Evolutionary conservation across 1,139 yeast species (phyloP).

Genomic region (Arxiozyma slooffiae): DNA sequence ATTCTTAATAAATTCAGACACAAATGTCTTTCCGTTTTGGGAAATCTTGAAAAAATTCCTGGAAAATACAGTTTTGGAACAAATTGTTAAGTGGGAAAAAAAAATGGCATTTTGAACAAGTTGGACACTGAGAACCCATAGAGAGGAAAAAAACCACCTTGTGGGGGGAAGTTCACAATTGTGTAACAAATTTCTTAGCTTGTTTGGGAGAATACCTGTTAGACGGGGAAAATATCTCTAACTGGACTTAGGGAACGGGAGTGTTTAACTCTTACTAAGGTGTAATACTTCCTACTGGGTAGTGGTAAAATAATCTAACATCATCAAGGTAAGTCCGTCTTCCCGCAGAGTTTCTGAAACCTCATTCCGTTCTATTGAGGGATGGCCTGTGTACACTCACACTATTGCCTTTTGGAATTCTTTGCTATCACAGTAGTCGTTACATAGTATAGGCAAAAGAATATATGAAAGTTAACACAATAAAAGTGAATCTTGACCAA

Average conservation of each 20-base stretch:
- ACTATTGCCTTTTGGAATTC: neutral
- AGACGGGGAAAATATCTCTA: too few relatives aligned
- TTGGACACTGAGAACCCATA: neutral
- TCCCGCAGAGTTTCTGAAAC: neutral
- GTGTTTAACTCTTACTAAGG: too few relatives aligned
- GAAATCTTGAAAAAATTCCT: neutral
- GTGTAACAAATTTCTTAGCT: too few relatives aligned
- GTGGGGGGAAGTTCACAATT: too few relatives aligned
- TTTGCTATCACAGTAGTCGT: neutral
- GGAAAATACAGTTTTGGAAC: neutral
- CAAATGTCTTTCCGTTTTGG: neutral
- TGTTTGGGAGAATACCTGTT: too few relatives aligned
- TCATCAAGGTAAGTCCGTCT: neutral
- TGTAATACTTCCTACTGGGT: too few relatives aligned
- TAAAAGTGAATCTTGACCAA: too few relatives aligned
- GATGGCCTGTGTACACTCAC: neutral
- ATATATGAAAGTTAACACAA: too few relatives aligned
- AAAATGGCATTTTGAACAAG: neutral
- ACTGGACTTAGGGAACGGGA: too few relatives aligned
- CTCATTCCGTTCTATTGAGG: neutral
- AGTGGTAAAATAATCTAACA: neutral
- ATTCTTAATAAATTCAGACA: too few relatives aligned
- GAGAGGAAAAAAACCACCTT: too few relatives aligned
- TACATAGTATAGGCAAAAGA: neutral
- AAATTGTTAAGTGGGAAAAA: neutral